Evolutionary conservation across 805 yeast species (phyloP), one percentile per base, ranked within the genome.

Genomic region (Phaffomyces opuntiae): DNA sequence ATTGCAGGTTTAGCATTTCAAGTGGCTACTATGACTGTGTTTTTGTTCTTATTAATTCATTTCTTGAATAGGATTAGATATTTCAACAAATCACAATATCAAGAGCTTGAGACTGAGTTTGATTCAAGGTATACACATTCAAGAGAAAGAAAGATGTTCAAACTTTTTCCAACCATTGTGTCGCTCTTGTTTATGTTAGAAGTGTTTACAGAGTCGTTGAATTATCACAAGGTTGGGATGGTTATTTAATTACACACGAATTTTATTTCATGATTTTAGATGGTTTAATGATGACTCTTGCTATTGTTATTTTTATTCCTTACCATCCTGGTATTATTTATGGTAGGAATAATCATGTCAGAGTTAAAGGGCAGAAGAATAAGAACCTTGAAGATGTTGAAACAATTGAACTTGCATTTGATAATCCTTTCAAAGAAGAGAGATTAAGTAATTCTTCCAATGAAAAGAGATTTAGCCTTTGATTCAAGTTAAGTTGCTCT

Each of bases 1-100:
- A 75, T 87, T 39, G 90, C 75, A 3, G 96, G 96, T 8, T 70
- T 89, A 42, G 83, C 81, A 0, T 72, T 83, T 56, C 96, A 89
- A 65, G 90, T 87, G 7, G 63, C 74, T 6, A 73, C 87, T 5
- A 83, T 88, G 83, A 54, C 74, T 2, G 45, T 80, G 1, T 89
- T 86, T 61, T 61, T 81, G 31, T 25, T 64, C 7, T 63, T 84
- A 11, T 73, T 76, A 58, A n/a, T n/a, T n/a, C n/a, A n/a, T n/a
- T n/a, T n/a, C n/a, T n/a, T n/a, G n/a, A n/a, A n/a, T 54, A 62
- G 66, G 33, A 64, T 75, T 21, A 70, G 63, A 39, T 56, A 50
- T 36, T 44, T 62, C 45, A 45, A 53, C 51, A 39, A 58, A 54
- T 38, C 39, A 49, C 38, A 64, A 57, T 39, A 57, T 53, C 26